These are phyloP conservation scores for Mortierella sp. DNA, from an alignment of 371 early-diverging fungal species.

Conservation along the genomic window DNA sequence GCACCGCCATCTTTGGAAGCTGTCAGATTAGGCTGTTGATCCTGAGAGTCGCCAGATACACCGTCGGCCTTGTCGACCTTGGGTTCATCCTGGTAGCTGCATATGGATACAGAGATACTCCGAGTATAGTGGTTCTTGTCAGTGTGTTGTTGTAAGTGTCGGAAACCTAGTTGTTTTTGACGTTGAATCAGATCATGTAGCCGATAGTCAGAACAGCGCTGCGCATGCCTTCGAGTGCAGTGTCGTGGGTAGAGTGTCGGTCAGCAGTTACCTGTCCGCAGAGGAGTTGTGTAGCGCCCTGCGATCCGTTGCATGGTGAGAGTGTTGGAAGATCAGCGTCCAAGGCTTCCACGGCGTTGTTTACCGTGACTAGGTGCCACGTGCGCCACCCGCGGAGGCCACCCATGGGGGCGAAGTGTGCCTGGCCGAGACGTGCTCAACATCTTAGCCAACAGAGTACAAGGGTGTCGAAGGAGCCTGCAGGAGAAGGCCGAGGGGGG, in stretches of 20 bases:
- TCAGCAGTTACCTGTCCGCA: neutral
- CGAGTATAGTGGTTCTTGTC: neutral
- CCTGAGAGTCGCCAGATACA: neutral
- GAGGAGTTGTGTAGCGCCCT: neutral
- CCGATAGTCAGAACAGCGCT: too few species aligned
- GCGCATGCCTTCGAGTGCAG: too few species aligned
- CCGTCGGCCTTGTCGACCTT: neutral
- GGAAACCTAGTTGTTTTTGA: too few species aligned
- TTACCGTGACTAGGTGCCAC: too few species aligned
- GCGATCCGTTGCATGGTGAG: neutral
- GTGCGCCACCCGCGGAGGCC: too few species aligned
- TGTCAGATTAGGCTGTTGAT: neutral
- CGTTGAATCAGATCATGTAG: too few species aligned
- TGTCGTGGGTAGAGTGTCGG: too few species aligned
- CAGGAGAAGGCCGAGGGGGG: neutral
- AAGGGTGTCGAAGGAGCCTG: neutral
- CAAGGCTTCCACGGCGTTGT: too few species aligned
- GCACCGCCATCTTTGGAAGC: neutral
- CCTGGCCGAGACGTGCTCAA: too few species aligned
- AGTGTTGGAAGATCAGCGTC: too few species aligned
- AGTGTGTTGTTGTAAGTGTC: neutral
- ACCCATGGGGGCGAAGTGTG: too few species aligned
- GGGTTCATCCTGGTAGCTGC: slow-evolving; percentile 5
- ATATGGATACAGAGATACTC: neutral
- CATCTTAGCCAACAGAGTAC: too few species aligned